Evolutionary conservation across 2,329 filamentous ascomycete species (phyloP).

Genomic region (Cercospora sp.): DNA sequence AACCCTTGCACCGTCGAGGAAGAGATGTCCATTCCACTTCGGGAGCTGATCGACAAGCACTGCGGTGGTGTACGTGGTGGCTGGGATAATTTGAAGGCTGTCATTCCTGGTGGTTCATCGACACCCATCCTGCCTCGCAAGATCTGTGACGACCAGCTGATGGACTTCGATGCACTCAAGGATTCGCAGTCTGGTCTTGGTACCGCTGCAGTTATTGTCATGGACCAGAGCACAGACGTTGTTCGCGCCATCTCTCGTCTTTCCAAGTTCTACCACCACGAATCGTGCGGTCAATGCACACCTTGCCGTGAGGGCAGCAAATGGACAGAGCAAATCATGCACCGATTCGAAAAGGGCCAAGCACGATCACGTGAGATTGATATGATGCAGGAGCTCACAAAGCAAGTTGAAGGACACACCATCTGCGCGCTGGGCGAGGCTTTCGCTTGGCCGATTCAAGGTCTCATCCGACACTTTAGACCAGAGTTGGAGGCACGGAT

Average conservation of each 20-base stretch:
- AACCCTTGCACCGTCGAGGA: slow-evolving; percentile 97
- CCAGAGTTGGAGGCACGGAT: slow-evolving; percentile 93
- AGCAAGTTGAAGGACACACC: slow-evolving; percentile 98
- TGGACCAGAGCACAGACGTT: slow-evolving; percentile 97
- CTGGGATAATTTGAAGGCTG: slow-evolving; percentile 94
- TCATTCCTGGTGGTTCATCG: slow-evolving; percentile 95
- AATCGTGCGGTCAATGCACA: slow-evolving; percentile 97
- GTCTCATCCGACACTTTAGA: slow-evolving; percentile 96
- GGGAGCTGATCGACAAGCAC: slow-evolving; percentile 96
- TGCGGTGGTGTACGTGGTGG: slow-evolving; percentile 94
- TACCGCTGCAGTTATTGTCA: slow-evolving; percentile 96
- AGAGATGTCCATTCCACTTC: slow-evolving; percentile 97
- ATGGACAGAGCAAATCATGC: slow-evolving; percentile 99
- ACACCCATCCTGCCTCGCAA: slow-evolving; percentile 90
- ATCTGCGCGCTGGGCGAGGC: slow-evolving; percentile 98
- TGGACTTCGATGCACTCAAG: slow-evolving; percentile 99
- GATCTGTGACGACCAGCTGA: slow-evolving; percentile 90
- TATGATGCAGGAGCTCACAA: slow-evolving; percentile 98
- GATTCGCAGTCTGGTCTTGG: slow-evolving; percentile 96
- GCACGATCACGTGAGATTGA: slow-evolving; percentile 92
- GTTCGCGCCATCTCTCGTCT: slow-evolving; percentile 91
- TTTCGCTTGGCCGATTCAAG: slow-evolving; percentile 97
- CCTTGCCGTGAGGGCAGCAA: slow-evolving; percentile 99
- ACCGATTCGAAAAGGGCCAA: slow-evolving; percentile 88
- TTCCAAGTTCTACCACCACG: slow-evolving; percentile 96